phyloP scores from a whole-genome alignment of 148 eudicot species.

The Polygonum aviculare region DNA sequence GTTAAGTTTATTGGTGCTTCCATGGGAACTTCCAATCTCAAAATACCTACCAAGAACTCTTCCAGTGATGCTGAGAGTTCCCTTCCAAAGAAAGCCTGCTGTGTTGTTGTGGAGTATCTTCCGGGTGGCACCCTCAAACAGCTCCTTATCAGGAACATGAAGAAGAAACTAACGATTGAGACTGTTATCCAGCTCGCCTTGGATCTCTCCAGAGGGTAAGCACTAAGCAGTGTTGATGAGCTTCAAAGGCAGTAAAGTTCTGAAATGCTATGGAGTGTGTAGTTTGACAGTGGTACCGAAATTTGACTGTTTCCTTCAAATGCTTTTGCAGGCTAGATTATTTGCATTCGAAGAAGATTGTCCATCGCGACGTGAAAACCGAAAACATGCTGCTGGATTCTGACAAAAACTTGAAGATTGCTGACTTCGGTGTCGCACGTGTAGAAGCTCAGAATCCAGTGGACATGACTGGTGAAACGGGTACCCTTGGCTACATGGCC shows the following conservation, averaged over 20 bases:
- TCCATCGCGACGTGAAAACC: slow-evolving; percentile 88
- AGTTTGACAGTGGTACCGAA: background rate
- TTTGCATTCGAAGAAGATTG: slow-evolving; percentile 80
- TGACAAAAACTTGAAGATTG: slow-evolving; percentile 52
- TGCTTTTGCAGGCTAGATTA: slow-evolving; percentile 47
- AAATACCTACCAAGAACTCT: slow-evolving; percentile 45
- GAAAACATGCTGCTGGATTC: slow-evolving; percentile 79
- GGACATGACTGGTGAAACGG: slow-evolving; percentile 92
- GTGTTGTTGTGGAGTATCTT: slow-evolving; percentile 78
- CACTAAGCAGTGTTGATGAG: slow-evolving; percentile 17
- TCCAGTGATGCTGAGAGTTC: slow-evolving; percentile 15
- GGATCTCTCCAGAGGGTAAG: slow-evolving; percentile 77
- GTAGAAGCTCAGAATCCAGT: slow-evolving; percentile 78
- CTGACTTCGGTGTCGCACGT: slow-evolving; percentile 93
- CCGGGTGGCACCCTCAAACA: slow-evolving; percentile 72
- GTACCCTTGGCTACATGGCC: slow-evolving; percentile 91
- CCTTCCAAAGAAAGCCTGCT: slow-evolving; percentile 63
- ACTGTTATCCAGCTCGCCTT: slow-evolving; percentile 70
- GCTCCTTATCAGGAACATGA: slow-evolving; percentile 42
- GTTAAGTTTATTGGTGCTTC: slow-evolving; percentile 88
- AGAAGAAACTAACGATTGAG: slow-evolving; percentile 66
- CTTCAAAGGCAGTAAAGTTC: background rate
- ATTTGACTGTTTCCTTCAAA: background rate
- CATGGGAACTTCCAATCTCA: slow-evolving; percentile 83
- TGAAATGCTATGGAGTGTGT: background rate